These are phyloP conservation scores for Aristolochia fimbriata DNA, from an alignment of 164 flowering plant species.

Conservation along the genomic window DNA sequence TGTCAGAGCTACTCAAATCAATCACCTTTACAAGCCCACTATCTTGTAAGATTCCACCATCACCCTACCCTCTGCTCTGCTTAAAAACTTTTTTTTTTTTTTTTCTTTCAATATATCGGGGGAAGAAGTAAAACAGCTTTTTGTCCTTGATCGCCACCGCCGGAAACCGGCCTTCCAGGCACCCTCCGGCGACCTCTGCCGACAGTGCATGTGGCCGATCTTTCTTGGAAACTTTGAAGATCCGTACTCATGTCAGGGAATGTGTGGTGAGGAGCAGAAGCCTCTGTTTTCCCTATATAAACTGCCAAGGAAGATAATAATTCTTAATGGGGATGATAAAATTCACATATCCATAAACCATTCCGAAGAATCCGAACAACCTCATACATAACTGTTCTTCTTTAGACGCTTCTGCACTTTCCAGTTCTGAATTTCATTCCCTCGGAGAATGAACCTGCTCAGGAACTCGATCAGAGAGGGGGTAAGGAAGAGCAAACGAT, in stretches of 20 bases:
- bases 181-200: not conserved
- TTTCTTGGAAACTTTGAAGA: constrained; percentile 1
- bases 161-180: not conserved
- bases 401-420: not conserved
- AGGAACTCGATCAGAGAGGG: not conserved
- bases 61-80: too few species aligned
- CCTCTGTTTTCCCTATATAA: not conserved
- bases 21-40: too few species aligned
- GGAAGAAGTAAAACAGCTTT: too few species aligned
- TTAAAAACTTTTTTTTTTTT: too few species aligned
- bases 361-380: too few species aligned
- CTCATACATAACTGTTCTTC: not conserved
- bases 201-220: constrained; percentile 8
- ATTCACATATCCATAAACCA: too few species aligned
- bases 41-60: too few species aligned
- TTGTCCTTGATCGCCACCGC: too few species aligned
- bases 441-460: not conserved
- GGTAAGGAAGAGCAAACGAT: too few species aligned
- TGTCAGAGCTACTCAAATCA: too few species aligned
- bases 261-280: constrained; percentile 3
- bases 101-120: too few species aligned
- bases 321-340: not conserved
- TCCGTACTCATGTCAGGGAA: constrained; percentile 4
- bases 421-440: not conserved
- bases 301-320: constrained; percentile 1